Evolutionary conservation across 768 basidiomycete genomes (phyloP).

Genomic region (Tricholoma furcatifolium): DNA sequence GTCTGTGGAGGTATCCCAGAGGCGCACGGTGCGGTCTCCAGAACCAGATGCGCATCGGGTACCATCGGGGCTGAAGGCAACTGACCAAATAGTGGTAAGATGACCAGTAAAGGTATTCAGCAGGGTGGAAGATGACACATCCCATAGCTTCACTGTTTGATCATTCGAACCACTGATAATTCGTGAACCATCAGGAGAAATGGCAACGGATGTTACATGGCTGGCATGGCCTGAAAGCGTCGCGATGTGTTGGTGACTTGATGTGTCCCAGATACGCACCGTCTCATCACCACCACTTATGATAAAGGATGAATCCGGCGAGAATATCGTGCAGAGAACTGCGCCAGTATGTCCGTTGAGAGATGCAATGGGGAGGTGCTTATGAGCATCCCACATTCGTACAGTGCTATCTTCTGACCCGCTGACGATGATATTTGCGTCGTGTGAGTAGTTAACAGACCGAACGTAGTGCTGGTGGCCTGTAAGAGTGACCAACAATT

Average conservation of each 20-base stretch:
- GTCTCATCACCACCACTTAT: conserved; percentile 12
- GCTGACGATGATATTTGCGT: conserved; percentile 3
- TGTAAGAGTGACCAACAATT: conserved; percentile 3
- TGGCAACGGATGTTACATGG: conserved; percentile 10
- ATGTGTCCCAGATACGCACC: conserved; percentile 7
- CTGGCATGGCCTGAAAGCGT: conserved; percentile 9
- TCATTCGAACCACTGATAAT: conserved; percentile 10
- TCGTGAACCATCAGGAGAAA: conserved; percentile 6
- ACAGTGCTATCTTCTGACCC: conserved; percentile 14
- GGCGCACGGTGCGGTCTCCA: conserved; percentile 6
- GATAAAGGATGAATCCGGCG: conserved; percentile 4
- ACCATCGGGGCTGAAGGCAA: conserved; percentile 10
- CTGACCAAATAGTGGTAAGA: conserved; percentile 6
- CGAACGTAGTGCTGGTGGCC: conserved; percentile 9
- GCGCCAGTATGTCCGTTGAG: conserved; percentile 9
- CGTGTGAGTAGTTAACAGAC: conserved; percentile 11
- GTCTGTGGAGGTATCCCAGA: conserved; percentile 12
- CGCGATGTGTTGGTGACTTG: conserved; percentile 2
- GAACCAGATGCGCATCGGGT: conserved; percentile 10
- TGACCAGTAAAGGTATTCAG: conserved; percentile 7
- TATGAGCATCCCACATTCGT: conserved; percentile 10
- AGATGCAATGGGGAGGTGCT: background rate
- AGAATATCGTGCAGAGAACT: conserved; percentile 3
- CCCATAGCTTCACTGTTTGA: conserved; percentile 11
- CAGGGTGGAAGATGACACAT: conserved; percentile 1